These are phyloP conservation scores for Crepidotus variabilis DNA, from an alignment of 768 basidiomycete species.

Conservation along the genomic window DNA sequence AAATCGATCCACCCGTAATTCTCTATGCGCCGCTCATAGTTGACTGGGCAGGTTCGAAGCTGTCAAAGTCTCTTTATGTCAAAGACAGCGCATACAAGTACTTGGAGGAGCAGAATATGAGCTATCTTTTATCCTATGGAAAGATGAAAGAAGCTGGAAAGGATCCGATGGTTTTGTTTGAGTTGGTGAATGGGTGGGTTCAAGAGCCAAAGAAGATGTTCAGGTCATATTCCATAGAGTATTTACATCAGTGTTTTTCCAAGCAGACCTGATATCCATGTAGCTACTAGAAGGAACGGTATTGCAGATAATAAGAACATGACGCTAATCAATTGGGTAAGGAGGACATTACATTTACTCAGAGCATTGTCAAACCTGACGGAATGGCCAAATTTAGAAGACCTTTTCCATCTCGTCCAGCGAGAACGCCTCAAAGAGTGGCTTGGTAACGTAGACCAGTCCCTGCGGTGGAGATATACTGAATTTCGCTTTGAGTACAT, in stretches of 20 bases:
- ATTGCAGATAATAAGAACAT: background rate
- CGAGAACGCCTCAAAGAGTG: conserved; percentile 19
- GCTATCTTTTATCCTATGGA: conserved; percentile 21
- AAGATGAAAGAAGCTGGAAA: conserved; percentile 20
- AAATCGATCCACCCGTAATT: conserved; percentile 10
- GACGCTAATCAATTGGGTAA: too few relatives aligned
- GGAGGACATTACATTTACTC: too few relatives aligned
- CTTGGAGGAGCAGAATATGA: conserved; percentile 16
- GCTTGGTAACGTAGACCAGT: conserved; percentile 22
- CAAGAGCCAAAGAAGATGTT: conserved; percentile 18
- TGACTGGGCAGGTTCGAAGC: conserved; percentile 27
- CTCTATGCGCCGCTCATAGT: conserved; percentile 21
- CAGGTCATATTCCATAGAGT: conserved; percentile 17
- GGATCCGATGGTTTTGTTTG: conserved; percentile 17
- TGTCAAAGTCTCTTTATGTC: conserved; percentile 28
- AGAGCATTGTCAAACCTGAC: background rate
- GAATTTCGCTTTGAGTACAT: conserved; percentile 19
- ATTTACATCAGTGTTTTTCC: conserved; percentile 11
- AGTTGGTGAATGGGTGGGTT: conserved; percentile 23
- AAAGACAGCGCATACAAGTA: conserved; percentile 22
- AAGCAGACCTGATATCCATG: background rate
- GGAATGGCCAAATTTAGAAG: conserved; percentile 13
- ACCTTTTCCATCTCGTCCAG: conserved; percentile 18
- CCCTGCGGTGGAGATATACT: conserved; percentile 20
- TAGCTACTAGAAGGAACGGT: background rate